Evolutionary conservation across 164 flowering plant species (phyloP).

Genomic region (Berberis thunbergii): DNA sequence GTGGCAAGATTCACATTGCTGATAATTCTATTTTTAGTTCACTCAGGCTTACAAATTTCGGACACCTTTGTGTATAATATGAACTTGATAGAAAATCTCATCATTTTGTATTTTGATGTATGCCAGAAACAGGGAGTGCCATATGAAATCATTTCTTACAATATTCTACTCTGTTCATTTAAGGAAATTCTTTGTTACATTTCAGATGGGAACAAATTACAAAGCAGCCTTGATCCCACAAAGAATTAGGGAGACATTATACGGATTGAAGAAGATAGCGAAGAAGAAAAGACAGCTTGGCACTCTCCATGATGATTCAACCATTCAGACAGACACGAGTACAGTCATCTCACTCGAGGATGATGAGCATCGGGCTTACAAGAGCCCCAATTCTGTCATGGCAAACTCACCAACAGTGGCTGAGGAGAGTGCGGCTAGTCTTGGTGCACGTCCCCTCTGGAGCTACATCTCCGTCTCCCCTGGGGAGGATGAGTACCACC

Average conservation of each 20-base stretch:
- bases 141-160: too few species aligned
- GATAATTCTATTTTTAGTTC: too few species aligned
- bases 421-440: not conserved
- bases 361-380: not conserved
- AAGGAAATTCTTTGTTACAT: too few species aligned
- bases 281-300: constrained; percentile 62
- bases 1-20: too few species aligned
- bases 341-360: constrained; percentile 77
- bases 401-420: not conserved
- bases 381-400: too few species aligned
- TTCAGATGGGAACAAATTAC: too few species aligned
- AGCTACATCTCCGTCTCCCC: not conserved
- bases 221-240: too few species aligned
- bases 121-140: not conserved
- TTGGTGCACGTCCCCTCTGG: not conserved
- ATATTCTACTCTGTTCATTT: too few species aligned
- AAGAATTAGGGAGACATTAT: constrained; percentile 82
- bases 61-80: too few species aligned
- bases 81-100: not conserved
- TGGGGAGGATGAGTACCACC: too few species aligned
- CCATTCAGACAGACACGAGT: constrained; percentile 78
- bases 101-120: not conserved
- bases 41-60: too few species aligned
- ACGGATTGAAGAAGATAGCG: constrained; percentile 77
- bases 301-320: constrained; percentile 44